Base-by-base conservation (phyloP, 2,329 filamentous ascomycete species). In the Dothidotthia symphoricarpi region DNA sequence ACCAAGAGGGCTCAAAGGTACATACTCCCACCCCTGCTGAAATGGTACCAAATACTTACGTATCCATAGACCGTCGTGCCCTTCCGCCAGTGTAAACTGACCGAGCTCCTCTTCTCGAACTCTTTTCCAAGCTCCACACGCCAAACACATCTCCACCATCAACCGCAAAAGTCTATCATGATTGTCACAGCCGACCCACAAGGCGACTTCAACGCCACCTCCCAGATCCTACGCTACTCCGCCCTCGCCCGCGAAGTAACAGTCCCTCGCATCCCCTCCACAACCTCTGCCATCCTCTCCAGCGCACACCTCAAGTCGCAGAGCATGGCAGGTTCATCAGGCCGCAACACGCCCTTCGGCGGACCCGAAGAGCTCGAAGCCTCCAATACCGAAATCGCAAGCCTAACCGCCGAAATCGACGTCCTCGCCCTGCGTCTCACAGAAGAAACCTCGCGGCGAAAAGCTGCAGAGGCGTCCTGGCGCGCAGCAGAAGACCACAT, bases 131-230 rank as follows among this genome's bases (percentile, higher is more conserved):
- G 71, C 57, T 55, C 56, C 29, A 67, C 73, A 25, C 70, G 76
- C 40, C 61, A 71, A 67, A 12, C 70, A 36, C 43, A 73, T 50
- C 64, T 63, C 30, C 63, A 66, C 42, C 64, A 65, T 39, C 51
- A 61, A 16, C 86, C 88, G 0, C 93, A 97, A 63, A 90, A 86
- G 57, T 90, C 85, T 1, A 82, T 95, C 55, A 97, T 98, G 90
- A 86, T 98, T 39, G 91, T 97, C 12, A 95, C 91, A 0, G 93
- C 91, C 3, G 91, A 98, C 58, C 88, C 93, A 0, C 70, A 86
- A 10, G 91, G 93, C 25, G 93, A 98, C 66, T 96, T 90, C 73
- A 97, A 97, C 61, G 89, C 93, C 10, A 98, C 93, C 0, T 94
- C 88, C 4, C 93, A 97, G 61, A 97, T 98, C 45, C 75, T 98